phyloP scores from a whole-genome alignment of 495 filamentous ascomycete genomes.

The Penicillium desertorum region DNA sequence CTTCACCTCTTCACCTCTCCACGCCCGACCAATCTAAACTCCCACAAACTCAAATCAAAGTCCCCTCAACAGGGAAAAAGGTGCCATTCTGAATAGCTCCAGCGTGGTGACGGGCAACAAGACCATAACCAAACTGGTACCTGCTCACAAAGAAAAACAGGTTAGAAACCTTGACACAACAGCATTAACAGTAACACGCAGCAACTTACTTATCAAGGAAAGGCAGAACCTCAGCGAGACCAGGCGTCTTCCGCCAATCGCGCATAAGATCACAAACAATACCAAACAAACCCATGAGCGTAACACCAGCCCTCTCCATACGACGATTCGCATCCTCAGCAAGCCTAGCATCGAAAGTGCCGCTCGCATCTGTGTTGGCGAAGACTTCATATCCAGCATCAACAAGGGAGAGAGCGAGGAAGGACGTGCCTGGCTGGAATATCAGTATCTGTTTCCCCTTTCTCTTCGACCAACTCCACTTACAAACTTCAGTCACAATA shows the following conservation, averaged over 20 bases:
- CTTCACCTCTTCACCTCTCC: neutral
- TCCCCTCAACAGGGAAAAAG: slow-evolving; percentile 33
- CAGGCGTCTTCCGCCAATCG: slow-evolving; percentile 73
- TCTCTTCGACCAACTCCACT: slow-evolving; percentile 18
- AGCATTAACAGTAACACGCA: neutral
- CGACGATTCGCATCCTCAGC: slow-evolving; percentile 62
- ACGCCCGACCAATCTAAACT: neutral
- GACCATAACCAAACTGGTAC: slow-evolving; percentile 48
- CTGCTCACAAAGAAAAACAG: slow-evolving; percentile 7
- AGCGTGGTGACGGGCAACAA: slow-evolving; percentile 49
- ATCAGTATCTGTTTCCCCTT: neutral
- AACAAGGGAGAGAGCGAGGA: slow-evolving; percentile 69
- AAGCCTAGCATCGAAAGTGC: slow-evolving; percentile 57
- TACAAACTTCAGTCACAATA: slow-evolving; percentile 76
- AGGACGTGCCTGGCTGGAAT: slow-evolving; percentile 54
- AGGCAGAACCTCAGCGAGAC: slow-evolving; percentile 59
- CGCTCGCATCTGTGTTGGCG: slow-evolving; percentile 72
- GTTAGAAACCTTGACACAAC: neutral
- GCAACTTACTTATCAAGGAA: slow-evolving; percentile 59
- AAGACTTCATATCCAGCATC: slow-evolving; percentile 75
- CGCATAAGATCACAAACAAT: slow-evolving; percentile 74
- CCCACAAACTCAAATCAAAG: slow-evolving; percentile 23
- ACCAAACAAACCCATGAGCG: slow-evolving; percentile 62
- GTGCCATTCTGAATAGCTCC: slow-evolving; percentile 51
- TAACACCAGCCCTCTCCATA: slow-evolving; percentile 67